phyloP scores from a whole-genome alignment of 108 stramenopile species.

The Fragilariopsis cylindrus region DNA sequence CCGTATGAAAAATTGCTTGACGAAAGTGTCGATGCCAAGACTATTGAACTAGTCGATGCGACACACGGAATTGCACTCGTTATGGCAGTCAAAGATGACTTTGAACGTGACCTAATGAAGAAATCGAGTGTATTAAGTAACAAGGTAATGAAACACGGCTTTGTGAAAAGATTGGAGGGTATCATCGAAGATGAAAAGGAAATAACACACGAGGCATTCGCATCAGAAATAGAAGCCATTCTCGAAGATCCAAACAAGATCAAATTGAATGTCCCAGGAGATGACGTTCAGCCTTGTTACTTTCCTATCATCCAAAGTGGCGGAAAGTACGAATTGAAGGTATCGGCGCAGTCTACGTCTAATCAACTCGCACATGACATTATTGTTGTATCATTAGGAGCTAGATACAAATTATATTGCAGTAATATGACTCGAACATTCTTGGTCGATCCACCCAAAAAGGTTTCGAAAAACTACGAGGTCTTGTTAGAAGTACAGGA shows the following conservation, averaged over 20 bases:
- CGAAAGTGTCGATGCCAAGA: slow-evolving; percentile 43
- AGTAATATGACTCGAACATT: slow-evolving; percentile 92
- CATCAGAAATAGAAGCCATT: slow-evolving; percentile 79
- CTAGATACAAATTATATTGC: slow-evolving; percentile 92
- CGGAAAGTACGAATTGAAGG: slow-evolving; percentile 91
- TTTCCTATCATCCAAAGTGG: slow-evolving; percentile 94
- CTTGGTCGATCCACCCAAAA: slow-evolving; percentile 93
- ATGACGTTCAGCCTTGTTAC: slow-evolving; percentile 89
- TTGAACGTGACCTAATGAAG: slow-evolving; percentile 84
- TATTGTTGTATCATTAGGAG: slow-evolving; percentile 88
- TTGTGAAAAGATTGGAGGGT: slow-evolving; percentile 88
- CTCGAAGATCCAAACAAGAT: slow-evolving; percentile 92
- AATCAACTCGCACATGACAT: slow-evolving; percentile 84
- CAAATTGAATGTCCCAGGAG: slow-evolving; percentile 85
- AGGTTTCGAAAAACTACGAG: slow-evolving; percentile 83
- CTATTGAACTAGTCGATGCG: slow-evolving; percentile 77
- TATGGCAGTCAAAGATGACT: slow-evolving; percentile 85
- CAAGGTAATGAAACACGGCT: slow-evolving; percentile 94
- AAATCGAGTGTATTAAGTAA: slow-evolving; percentile 88
- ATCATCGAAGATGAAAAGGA: slow-evolving; percentile 78
- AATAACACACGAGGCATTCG: slow-evolving; percentile 84
- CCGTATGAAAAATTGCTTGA: slow-evolving; percentile 65
- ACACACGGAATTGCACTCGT: slow-evolving; percentile 72
- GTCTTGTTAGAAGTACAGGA: slow-evolving; percentile 76
- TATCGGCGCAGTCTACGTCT: slow-evolving; percentile 69